Conservation (phyloP, 176 grass and related monocot genomes). For the Cenchrus americanus region DNA sequence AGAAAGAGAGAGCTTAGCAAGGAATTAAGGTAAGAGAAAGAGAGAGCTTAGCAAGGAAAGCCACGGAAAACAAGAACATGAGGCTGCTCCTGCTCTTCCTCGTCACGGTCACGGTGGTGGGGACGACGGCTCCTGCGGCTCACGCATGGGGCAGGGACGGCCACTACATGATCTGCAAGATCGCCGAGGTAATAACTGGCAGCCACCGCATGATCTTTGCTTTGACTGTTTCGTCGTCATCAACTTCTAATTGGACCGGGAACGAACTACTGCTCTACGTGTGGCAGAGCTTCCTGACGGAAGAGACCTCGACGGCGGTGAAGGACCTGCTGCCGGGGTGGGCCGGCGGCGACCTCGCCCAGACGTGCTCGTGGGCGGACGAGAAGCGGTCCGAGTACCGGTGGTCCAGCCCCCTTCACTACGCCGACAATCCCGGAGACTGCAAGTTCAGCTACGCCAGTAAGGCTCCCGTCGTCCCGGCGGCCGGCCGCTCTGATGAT, state of each 20-base stretch:
- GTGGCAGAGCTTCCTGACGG: constrained; percentile 57
- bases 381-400: constrained; percentile 47
- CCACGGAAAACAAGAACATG: not conserved
- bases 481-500: too few species aligned
- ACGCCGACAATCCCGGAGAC: constrained; percentile 56
- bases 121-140: constrained; percentile 28
- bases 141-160: constrained; percentile 71
- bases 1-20: not conserved
- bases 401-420: constrained; percentile 73
- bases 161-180: constrained; percentile 80
- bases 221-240: not conserved
- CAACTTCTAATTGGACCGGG: not conserved
- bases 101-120: not conserved
- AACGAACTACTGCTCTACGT: not conserved
- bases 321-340: constrained; percentile 54
- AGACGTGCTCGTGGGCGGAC: constrained; percentile 73
- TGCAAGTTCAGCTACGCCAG: constrained; percentile 67
- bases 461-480: constrained; percentile 21
- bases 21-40: not conserved
- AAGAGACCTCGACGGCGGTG: constrained; percentile 47
- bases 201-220: too few species aligned
- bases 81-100: constrained; percentile 25
- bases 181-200: constrained; percentile 54
- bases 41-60: not conserved
- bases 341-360: constrained; percentile 58